Evolutionary conservation across 805 yeast genomes (phyloP).

Genomic region (Candida suzukii): DNA sequence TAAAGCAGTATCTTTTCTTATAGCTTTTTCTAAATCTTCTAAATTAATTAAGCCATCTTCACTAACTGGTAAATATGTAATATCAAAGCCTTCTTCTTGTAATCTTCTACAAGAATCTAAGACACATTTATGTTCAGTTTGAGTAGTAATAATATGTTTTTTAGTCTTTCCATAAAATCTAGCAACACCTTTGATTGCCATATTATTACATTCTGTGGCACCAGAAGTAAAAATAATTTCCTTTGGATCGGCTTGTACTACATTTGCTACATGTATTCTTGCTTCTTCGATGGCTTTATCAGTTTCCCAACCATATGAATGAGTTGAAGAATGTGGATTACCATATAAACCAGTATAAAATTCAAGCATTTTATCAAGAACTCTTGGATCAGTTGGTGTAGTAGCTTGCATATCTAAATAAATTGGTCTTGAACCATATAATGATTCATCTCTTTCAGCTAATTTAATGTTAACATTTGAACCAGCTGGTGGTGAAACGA

Average conservation of each 20-base stretch:
- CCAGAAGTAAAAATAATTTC: conserved; percentile 97
- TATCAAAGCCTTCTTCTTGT: conserved; percentile 96
- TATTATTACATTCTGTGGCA: conserved; percentile 95
- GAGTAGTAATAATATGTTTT: conserved; percentile 90
- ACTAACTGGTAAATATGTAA: conserved; percentile 84
- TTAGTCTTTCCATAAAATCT: conserved; percentile 86
- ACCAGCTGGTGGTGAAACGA: conserved; percentile 36
- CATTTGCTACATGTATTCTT: conserved; percentile 70
- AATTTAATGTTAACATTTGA: conserved; percentile 36
- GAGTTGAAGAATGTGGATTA: conserved; percentile 96
- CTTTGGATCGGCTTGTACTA: conserved; percentile 90
- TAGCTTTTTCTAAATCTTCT: conserved; percentile 72
- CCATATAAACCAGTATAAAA: conserved; percentile 92
- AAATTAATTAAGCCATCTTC: conserved; percentile 73
- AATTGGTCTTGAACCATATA: conserved; percentile 75
- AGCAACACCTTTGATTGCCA: conserved; percentile 93
- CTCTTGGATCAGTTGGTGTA: conserved; percentile 96
- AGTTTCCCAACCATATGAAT: conserved; percentile 98
- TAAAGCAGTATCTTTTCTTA: conserved; percentile 83
- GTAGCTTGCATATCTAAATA: conserved; percentile 98
- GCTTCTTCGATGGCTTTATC: conserved; percentile 87
- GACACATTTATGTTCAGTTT: conserved; percentile 99
- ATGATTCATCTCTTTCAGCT: conserved; percentile 36
- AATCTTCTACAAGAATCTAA: conserved; percentile 90
- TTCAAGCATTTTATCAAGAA: conserved; percentile 77